Base-by-base conservation (phyloP, 768 basidiomycete genomes). In the Plicaturopsis crispa region DNA sequence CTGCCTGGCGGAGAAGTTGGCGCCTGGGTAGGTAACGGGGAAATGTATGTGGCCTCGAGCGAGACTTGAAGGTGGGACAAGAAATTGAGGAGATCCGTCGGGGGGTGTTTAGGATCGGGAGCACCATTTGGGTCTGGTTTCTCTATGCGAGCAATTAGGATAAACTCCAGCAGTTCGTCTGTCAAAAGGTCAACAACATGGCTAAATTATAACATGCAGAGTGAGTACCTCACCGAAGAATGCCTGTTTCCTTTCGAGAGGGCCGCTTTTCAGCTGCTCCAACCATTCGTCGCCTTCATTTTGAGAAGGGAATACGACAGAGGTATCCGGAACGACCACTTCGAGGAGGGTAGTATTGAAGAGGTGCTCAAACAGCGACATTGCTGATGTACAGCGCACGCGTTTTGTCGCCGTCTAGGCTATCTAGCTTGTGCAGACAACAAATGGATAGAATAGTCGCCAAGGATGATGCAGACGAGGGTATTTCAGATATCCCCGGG, bases 11-110 rank as follows among this genome's bases (percentile, higher is more conserved):
- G 56, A 24, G 52, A 47, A 19, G 22, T 50, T 20, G 45, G 53
- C 14, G 26, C 26, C 10, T 8, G 26, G 26, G 26, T 8, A 28
- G 26, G 69, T 10, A 63, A 54, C 24, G 72, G 65, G 2, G 83
- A 73, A 34, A 86, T 84, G 51, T 90, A 93, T 2, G 78, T 78
- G 2, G 87, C 85, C 40, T 90, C 88, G 33, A 90, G 69, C 5
- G 87, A 78, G 12, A 90, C 66, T 59, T 92, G 83, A 5, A 84
- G 58, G 55, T 82, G 81, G 3, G 75, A 59, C 30, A 89, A 63
- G 50, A 85, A 77, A 5, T 73, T 58, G 5, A 84, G 62, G 20
- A 88, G 60, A 17, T 54, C 44, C 31, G 61, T 56, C n/a, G 70
- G 69, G 4, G n/a, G n/a, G n/a, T n/a, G n/a, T n/a, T n/a, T n/a